Evolutionary conservation across 106 monocot species (phyloP).

Genomic region (Amphibolis antarctica): DNA sequence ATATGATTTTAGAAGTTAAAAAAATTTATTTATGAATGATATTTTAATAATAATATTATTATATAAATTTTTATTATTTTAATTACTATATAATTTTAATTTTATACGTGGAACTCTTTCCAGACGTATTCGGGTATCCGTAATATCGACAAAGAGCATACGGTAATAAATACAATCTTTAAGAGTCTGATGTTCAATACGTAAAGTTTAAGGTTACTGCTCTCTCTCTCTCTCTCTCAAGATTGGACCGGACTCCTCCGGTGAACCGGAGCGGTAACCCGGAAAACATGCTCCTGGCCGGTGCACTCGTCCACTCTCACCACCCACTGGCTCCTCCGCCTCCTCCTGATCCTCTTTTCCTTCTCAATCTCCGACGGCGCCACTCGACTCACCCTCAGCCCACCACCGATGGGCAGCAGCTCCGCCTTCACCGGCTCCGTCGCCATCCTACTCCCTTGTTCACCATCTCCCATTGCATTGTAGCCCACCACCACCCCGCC

Average conservation of each 20-base stretch:
- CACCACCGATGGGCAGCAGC: conserved; percentile 47
- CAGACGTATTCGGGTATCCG: too few species aligned
- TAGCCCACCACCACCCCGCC: conserved; percentile 42
- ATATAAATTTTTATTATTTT: too few species aligned
- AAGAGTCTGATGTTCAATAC: too few species aligned
- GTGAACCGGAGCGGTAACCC: conserved; percentile 17
- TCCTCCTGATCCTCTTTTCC: conserved; percentile 5
- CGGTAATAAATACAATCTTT: too few species aligned
- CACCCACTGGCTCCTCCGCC: conserved; percentile 37
- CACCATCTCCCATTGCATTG: conserved; percentile 21
- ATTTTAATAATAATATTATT: too few species aligned
- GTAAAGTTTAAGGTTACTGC: too few species aligned
- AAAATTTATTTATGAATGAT: too few species aligned
- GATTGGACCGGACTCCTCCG: conserved; percentile 23
- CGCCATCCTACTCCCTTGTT: background rate
- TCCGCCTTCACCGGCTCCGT: conserved; percentile 14
- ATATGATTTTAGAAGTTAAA: too few species aligned
- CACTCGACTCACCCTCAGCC: conserved; percentile 42
- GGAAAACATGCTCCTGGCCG: conserved; percentile 56
- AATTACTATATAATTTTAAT: too few species aligned
- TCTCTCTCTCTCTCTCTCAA: too few species aligned
- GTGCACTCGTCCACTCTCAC: conserved; percentile 48
- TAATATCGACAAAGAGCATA: too few species aligned
- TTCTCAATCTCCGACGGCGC: background rate
- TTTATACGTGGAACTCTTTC: too few species aligned